Percentiles rank a stretch among this genome's conserved stretches.
Conservation (phyloP, 2,329 filamentous ascomycete species). For the Monilinia aucupariae region DNA sequence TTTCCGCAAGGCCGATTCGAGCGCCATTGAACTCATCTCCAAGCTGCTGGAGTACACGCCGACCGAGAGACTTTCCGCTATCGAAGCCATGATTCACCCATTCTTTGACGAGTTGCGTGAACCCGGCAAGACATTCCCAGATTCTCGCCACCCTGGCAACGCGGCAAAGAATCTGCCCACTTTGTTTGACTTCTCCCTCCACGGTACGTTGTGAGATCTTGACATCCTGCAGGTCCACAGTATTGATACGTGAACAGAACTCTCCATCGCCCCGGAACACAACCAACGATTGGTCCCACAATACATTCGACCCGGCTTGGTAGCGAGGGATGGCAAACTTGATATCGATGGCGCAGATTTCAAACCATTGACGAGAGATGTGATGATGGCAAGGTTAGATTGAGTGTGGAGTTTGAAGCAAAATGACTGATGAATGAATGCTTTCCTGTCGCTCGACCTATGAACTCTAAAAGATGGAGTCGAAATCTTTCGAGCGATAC, state of each 20-base stretch:
- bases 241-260: conserved; percentile 52
- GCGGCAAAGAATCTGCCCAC: conserved; percentile 77
- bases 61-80: conserved; percentile 84
- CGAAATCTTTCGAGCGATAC: conserved; percentile 30
- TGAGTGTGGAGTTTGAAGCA: conserved; percentile 47
- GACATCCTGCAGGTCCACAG: conserved; percentile 7
- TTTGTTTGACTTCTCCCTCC: conserved; percentile 88
- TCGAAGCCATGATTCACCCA: conserved; percentile 96
- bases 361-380: conserved; percentile 81
- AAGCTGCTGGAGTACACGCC: conserved; percentile 94
- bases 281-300: conserved; percentile 83
- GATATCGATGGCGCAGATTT: conserved; percentile 86
- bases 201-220: conserved; percentile 58
- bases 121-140: conserved; percentile 82
- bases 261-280: conserved; percentile 87
- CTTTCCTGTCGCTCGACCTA: conserved; percentile 33
- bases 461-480: conserved; percentile 28
- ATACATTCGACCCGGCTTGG: conserved; percentile 71
- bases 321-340: conserved; percentile 53
- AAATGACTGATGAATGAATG: conserved; percentile 35
- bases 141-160: conserved; percentile 78
- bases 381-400: conserved; percentile 97
- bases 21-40: conserved; percentile 92
- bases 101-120: conserved; percentile 98
- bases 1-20: conserved; percentile 90